These are phyloP conservation scores for Corymbia maculata DNA, from an alignment of 345 rosid genomes.

Conservation along the genomic window DNA sequence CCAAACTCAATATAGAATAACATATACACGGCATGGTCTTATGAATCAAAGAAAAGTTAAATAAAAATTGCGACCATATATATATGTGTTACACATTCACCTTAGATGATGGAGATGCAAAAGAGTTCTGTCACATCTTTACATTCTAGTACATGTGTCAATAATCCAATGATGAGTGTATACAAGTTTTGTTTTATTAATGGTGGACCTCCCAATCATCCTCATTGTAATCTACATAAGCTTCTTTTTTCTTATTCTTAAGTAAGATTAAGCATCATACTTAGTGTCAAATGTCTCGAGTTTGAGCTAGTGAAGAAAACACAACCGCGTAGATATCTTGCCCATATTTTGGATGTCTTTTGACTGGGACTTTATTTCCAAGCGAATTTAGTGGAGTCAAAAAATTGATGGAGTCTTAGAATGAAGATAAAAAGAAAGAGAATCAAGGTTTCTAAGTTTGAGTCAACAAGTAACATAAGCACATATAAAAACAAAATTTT, in stretches of 20 bases:
- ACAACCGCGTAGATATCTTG: neutral
- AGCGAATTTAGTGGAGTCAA: neutral
- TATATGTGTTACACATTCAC: neutral
- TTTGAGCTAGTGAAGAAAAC: neutral
- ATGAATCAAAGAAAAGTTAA: neutral
- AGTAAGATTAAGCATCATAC: neutral
- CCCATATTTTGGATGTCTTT: neutral
- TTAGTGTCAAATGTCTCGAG: neutral
- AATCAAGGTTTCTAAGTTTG: neutral
- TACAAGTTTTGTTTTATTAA: neutral
- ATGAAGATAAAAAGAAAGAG: neutral
- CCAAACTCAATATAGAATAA: neutral
- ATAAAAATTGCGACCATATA: neutral
- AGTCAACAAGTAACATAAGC: neutral
- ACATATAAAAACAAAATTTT: neutral
- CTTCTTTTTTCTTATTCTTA: neutral
- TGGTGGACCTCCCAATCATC: neutral
- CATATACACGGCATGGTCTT: neutral
- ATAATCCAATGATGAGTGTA: neutral
- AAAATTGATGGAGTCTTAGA: neutral
- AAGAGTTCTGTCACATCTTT: neutral
- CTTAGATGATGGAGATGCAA: neutral
- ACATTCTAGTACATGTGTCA: neutral
- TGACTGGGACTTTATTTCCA: neutral
- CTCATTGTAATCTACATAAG: neutral